Percentiles rank a stretch among this genome's conserved stretches.
phyloP scores from a whole-genome alignment of 176 grass and related monocot genomes.

The Pharus latifolius region DNA sequence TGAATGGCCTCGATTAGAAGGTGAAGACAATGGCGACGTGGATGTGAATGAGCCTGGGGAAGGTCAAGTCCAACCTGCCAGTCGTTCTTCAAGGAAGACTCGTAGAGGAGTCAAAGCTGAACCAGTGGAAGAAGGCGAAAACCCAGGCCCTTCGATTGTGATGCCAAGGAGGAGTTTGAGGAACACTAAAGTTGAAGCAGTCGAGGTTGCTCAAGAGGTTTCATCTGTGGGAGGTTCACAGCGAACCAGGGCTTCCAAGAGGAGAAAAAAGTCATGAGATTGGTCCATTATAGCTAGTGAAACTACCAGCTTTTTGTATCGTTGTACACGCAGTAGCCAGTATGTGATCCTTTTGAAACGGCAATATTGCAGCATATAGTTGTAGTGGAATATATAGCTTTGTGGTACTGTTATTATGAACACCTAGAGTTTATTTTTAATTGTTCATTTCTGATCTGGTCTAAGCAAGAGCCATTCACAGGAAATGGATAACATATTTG shows the following conservation, averaged over 20 bases:
- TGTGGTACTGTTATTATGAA: not conserved
- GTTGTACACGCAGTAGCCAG: conserved; percentile 17
- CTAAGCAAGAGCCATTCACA: too few relatives aligned
- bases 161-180: conserved; percentile 21
- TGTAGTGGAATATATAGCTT: not conserved
- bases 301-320: not conserved
- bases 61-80: conserved; percentile 2
- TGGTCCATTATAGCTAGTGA: not conserved
- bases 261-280: conserved; percentile 13
- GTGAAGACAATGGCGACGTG: conserved; percentile 18
- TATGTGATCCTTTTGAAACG: not conserved
- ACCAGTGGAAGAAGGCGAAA: conserved; percentile 22
- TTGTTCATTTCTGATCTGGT: not conserved
- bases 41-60: conserved; percentile 4
- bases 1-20: conserved; percentile 49
- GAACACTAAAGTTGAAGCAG: conserved; percentile 24
- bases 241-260: not conserved
- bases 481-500: too few relatives aligned
- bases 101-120: conserved; percentile 31
- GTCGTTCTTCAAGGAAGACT: conserved; percentile 13
- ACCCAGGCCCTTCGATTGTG: not conserved
- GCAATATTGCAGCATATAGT: not conserved
- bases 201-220: not conserved
- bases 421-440: not conserved
- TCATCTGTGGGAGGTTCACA: conserved; percentile 4